These are phyloP conservation scores for Fraxinus floribunda DNA, from an alignment of 305 asterid genomes.

Conservation along the genomic window DNA sequence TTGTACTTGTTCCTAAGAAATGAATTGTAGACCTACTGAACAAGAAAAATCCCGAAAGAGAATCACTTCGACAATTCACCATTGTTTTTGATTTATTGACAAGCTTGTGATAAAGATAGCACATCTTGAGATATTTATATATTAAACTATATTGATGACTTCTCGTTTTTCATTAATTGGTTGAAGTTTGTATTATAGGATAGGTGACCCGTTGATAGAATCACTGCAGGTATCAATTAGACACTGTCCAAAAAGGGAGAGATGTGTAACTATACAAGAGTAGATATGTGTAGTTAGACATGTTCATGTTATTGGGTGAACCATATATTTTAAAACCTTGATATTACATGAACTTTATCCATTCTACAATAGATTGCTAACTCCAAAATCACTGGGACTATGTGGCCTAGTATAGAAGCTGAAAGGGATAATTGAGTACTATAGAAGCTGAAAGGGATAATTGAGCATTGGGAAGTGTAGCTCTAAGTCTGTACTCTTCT, in stretches of 20 bases:
- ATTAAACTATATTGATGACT: background rate
- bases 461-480: background rate
- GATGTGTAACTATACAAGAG: background rate
- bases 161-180: background rate
- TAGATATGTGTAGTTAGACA: background rate
- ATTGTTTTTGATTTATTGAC: background rate
- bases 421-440: background rate
- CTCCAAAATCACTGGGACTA: background rate
- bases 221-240: background rate
- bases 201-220: background rate
- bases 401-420: background rate
- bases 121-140: background rate
- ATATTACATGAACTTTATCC: background rate
- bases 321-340: background rate
- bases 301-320: background rate
- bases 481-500: conserved; percentile 5
- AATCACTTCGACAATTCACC: background rate
- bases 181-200: background rate
- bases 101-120: background rate
- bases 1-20: background rate
- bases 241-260: background rate
- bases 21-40: background rate
- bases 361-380: background rate
- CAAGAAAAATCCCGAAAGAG: background rate
- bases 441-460: background rate